Evolutionary conservation across 176 grass and related monocot genomes (phyloP), one percentile per base, ranked within the genome.

Genomic region (Luzula sylvatica): DNA sequence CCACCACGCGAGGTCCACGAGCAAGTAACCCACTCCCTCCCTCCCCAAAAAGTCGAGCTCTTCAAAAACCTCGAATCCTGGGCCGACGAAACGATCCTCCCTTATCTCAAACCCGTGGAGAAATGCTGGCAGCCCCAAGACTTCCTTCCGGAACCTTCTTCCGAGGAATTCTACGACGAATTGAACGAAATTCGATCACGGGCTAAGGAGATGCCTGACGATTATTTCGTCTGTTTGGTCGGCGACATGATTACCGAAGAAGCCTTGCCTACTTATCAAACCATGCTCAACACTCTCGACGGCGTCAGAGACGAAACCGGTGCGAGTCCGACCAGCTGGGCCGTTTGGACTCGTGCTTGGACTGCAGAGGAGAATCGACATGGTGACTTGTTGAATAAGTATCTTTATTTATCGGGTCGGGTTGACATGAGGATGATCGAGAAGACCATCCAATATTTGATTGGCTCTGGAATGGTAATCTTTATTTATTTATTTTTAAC

Each of bases 51-150:
- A 66, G 84, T 95, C 26, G 89, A 95, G 73, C 78, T 95, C 23
- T 95, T 95, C 56, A 75, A 88, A 40, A 84, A 80, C 15, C 84
- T 95, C 13, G 89, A 95, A 56, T 66, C 66, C 40, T 95, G 89
- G 89, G 89, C 83, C 39, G 75, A 79, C 67, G 73, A 88, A 14
- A 88, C 80, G 47, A 48, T 95, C 64, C 66, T 95, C 57, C 68
- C 66, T 3, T 70, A 78, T 52, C 80, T 95, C 45, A 95, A 85
- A 61, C 89, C 89, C 5, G 80, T 95, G 19, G 89, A 95, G 53
- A 95, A 95, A 58, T 95, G 89, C 76, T 95, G 89, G 83, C 89
- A 95, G 26, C 83, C 89, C 35, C 89, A 95, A 66, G 89, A 95
- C 75, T 95, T 88, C 50, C 89, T 95, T 21, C 89, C 83, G 42